These are phyloP conservation scores for Aureobasidium lini DNA, from an alignment of 2,329 filamentous ascomycete species.

Conservation along the genomic window DNA sequence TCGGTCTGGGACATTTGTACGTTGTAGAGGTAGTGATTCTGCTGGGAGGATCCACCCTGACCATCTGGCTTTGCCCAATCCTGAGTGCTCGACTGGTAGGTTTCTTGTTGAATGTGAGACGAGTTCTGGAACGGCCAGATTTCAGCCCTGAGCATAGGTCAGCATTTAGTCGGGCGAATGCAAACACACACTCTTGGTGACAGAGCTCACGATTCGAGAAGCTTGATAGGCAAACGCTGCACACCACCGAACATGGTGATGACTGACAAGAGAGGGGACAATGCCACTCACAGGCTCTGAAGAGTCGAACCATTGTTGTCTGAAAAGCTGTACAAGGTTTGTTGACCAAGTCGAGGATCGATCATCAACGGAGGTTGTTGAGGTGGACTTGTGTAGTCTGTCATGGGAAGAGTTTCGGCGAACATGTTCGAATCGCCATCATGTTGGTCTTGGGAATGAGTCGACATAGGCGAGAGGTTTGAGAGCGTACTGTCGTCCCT, in stretches of 20 bases:
- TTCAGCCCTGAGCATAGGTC: neutral
- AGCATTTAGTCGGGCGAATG: neutral
- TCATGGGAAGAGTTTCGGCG: neutral
- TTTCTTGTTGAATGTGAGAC: neutral
- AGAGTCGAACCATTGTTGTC: neutral
- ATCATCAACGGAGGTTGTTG: neutral
- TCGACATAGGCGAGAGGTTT: neutral
- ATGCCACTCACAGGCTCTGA: conserved; percentile 4
- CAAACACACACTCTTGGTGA: neutral
- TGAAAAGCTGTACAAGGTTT: neutral
- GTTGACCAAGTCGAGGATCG: conserved; percentile 1
- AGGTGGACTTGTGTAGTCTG: neutral
- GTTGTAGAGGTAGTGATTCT: neutral
- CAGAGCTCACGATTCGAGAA: neutral
- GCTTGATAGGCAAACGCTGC: neutral
- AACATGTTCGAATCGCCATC: neutral
- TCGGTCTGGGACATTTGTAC: neutral
- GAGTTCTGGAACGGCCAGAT: conserved; percentile 1
- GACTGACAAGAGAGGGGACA: neutral
- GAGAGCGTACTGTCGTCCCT: neutral
- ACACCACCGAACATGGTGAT: neutral
- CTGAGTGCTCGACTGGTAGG: neutral
- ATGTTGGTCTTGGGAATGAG: neutral
- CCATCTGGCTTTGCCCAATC: neutral
- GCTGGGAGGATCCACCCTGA: neutral